Conservation (phyloP, 495 filamentous ascomycete genomes). For the Penicillium riverlandense region DNA sequence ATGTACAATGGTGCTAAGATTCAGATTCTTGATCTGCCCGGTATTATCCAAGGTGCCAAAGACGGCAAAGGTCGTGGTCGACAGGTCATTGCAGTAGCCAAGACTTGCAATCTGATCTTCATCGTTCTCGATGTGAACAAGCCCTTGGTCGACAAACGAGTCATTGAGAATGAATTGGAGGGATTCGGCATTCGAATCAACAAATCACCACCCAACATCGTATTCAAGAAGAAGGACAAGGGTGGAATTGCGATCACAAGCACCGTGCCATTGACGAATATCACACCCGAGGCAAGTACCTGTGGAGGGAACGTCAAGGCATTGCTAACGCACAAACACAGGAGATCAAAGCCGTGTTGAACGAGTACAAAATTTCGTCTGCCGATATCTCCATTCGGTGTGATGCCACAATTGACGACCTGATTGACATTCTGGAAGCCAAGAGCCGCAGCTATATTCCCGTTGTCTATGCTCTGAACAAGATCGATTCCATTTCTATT, state of each 20-base stretch:
- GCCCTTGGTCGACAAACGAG: conserved; percentile 89
- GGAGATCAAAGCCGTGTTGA: conserved; percentile 97
- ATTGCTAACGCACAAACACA: conserved; percentile 15
- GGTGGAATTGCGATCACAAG: conserved; percentile 90
- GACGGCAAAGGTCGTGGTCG: conserved; percentile 97
- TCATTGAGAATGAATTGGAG: conserved; percentile 95
- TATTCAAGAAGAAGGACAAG: conserved; percentile 99
- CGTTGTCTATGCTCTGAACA: conserved; percentile 97
- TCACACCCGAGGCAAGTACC: conserved; percentile 67
- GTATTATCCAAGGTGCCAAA: conserved; percentile 98
- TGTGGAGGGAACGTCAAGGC: not conserved
- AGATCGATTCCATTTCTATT: conserved; percentile 96
- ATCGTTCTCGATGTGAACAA: conserved; percentile 99
- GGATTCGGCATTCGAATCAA: conserved; percentile 98
- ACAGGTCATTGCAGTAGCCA: conserved; percentile 97
- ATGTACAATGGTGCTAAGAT: conserved; percentile 95
- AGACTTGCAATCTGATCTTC: conserved; percentile 98
- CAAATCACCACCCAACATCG: conserved; percentile 93
- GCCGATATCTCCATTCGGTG: conserved; percentile 97
- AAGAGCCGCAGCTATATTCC: conserved; percentile 95
- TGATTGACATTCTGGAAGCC: conserved; percentile 94
- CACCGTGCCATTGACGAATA: conserved; percentile 85
- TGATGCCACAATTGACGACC: conserved; percentile 84
- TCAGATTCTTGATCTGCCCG: conserved; percentile 96
- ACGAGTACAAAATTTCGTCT: conserved; percentile 92